Percentiles rank a stretch among this genome's conserved stretches.
Evolutionary conservation across 2,329 filamentous ascomycete genomes (phyloP).

Genomic region (Claviceps purpurea): DNA sequence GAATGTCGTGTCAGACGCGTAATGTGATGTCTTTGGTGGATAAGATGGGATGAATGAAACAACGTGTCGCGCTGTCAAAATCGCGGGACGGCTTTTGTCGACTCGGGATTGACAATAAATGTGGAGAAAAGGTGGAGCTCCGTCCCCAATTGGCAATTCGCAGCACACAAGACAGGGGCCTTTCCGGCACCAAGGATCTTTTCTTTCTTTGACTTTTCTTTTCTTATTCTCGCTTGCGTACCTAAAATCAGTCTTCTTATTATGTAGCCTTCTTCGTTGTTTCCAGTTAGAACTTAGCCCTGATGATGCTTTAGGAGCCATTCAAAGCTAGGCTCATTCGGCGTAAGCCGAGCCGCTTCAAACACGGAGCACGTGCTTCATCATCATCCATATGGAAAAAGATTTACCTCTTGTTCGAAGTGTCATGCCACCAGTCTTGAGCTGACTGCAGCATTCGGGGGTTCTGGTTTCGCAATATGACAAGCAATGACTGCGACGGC

Average conservation of each 20-base stretch:
- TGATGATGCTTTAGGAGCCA: too few species aligned
- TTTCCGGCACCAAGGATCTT: not conserved
- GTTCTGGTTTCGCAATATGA: not conserved
- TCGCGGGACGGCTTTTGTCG: too few species aligned
- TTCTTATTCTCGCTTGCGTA: not conserved
- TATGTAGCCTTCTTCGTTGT: too few species aligned
- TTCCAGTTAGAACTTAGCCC: too few species aligned
- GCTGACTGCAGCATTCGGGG: not conserved
- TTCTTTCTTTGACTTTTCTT: not conserved
- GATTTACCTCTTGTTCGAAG: not conserved
- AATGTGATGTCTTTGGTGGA: not conserved
- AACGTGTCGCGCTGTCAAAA: not conserved
- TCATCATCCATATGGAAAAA: not conserved
- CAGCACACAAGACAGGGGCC: too few species aligned
- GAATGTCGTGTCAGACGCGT: not conserved
- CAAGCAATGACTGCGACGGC: too few species aligned
- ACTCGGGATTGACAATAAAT: too few species aligned
- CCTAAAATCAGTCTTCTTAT: too few species aligned
- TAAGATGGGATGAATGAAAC: not conserved
- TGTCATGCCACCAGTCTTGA: not conserved
- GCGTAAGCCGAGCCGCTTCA: too few species aligned
- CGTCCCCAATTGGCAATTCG: too few species aligned
- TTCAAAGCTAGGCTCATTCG: too few species aligned
- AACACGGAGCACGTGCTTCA: not conserved
- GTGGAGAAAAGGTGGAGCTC: too few species aligned